These are phyloP conservation scores for Gossypium stocksii DNA, from an alignment of 345 rosid species.

Conservation along the genomic window DNA sequence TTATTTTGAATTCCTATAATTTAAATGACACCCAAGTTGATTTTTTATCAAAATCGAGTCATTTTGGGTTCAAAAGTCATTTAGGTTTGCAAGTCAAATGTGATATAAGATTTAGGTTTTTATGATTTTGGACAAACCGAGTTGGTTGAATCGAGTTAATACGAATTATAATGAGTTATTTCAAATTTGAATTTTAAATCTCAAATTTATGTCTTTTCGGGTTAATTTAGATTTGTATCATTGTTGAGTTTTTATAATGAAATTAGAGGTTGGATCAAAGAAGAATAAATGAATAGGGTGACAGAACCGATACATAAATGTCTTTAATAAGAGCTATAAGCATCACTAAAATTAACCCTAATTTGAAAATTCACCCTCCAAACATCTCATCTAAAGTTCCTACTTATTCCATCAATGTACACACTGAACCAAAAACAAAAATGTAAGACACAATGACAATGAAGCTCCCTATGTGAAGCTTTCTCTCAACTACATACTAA, in stretches of 20 bases:
- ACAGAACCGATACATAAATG: not conserved
- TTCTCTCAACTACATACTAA: conserved; percentile 14
- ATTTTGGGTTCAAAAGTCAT: too few relatives aligned
- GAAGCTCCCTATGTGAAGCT: conserved; percentile 26
- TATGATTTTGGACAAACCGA: too few relatives aligned
- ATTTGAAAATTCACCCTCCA: conserved; percentile 21
- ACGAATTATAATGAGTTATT: too few relatives aligned
- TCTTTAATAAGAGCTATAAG: not conserved
- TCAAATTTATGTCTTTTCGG: not conserved
- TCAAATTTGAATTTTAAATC: too few relatives aligned
- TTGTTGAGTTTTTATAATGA: not conserved
- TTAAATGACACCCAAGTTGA: too few relatives aligned
- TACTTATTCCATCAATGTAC: conserved; percentile 44
- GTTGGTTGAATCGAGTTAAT: too few relatives aligned
- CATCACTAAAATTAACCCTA: conserved; percentile 10
- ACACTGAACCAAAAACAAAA: conserved; percentile 23
- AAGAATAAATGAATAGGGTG: conserved; percentile 26
- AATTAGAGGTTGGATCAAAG: not conserved
- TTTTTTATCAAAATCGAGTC: too few relatives aligned
- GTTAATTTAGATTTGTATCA: not conserved
- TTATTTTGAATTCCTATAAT: too few relatives aligned
- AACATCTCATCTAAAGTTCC: conserved; percentile 26
- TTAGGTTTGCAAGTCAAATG: too few relatives aligned
- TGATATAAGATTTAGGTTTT: too few relatives aligned
- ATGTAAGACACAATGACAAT: conserved; percentile 19